Conservation (phyloP, 1,284 basidiomycete genomes). For the Coriolopsis trogii region DNA sequence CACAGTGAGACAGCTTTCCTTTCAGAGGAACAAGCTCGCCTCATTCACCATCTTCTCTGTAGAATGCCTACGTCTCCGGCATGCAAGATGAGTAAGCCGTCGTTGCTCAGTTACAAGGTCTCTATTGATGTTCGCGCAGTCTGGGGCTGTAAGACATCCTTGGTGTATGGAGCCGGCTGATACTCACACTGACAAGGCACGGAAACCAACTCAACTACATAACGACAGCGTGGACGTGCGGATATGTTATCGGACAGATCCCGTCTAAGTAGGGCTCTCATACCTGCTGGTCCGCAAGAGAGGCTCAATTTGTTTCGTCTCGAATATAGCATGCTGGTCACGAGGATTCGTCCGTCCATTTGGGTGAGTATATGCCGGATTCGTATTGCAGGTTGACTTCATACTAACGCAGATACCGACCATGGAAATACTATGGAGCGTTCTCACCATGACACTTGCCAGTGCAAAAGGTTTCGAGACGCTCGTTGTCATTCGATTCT, state of each 20-base stretch:
- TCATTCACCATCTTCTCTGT: not conserved
- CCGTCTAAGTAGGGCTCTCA: slow-evolving; percentile 39
- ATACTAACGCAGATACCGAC: slow-evolving; percentile 37
- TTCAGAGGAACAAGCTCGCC: not conserved
- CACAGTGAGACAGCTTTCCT: slow-evolving; percentile 32
- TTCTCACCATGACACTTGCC: slow-evolving; percentile 41
- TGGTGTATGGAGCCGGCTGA: not conserved
- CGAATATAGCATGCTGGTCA: slow-evolving; percentile 38
- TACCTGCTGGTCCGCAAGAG: no score
- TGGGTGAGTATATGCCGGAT: slow-evolving; percentile 36
- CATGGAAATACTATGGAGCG: slow-evolving; percentile 45
- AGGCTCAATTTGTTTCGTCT: not conserved
- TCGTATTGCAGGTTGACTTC: not conserved
- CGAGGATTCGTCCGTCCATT: slow-evolving; percentile 42
- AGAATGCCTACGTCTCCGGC: slow-evolving; percentile 49
- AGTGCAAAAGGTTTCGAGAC: slow-evolving; percentile 38
- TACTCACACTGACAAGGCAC: slow-evolving; percentile 28
- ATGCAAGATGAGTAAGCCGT: slow-evolving; percentile 43
- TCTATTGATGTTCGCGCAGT: slow-evolving; percentile 13
- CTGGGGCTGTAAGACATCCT: slow-evolving; percentile 31
- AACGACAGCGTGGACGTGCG: slow-evolving; percentile 45
- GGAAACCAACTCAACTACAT: slow-evolving; percentile 46
- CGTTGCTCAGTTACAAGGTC: not conserved
- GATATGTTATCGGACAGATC: slow-evolving; percentile 46
- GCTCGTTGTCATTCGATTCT: slow-evolving; percentile 38